Percentiles rank a stretch among this genome's conserved stretches.
Evolutionary conservation across 371 early-diverging fungal genomes (phyloP).

Genomic region (Mucor piriformis): DNA sequence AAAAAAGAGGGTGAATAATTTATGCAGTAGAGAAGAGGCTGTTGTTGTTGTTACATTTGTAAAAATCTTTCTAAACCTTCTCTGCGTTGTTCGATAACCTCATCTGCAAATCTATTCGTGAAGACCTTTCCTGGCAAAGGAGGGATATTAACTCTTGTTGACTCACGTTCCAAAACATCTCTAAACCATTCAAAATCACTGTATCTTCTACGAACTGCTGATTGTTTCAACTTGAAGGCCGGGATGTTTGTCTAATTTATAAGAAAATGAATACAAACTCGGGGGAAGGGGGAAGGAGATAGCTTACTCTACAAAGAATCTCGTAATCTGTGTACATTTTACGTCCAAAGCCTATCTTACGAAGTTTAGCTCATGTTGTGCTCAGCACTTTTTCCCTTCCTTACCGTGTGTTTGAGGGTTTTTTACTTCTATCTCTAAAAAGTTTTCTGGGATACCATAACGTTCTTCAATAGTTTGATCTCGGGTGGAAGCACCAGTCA

Average conservation of each 20-base stretch:
- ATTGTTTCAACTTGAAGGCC: conserved; percentile 87
- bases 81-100: conserved; percentile 91
- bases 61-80: conserved; percentile 93
- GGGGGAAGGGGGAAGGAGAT: too few relatives aligned
- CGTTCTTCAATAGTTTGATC: conserved; percentile 89
- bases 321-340: conserved; percentile 96
- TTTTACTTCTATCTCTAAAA: conserved; percentile 93
- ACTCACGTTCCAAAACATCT: conserved; percentile 91
- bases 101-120: conserved; percentile 92
- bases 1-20: neutral
- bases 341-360: conserved; percentile 66
- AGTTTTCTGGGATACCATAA: conserved; percentile 96
- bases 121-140: conserved; percentile 96
- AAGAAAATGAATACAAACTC: conserved; percentile 7
- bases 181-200: conserved; percentile 98
- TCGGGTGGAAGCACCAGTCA: conserved; percentile 61
- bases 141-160: conserved; percentile 92
- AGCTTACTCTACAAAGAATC: conserved; percentile 88
- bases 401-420: conserved; percentile 89
- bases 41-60: conserved; percentile 74
- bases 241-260: conserved; percentile 98
- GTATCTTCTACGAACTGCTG: conserved; percentile 90
- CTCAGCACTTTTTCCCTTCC: neutral
- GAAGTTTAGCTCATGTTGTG: neutral
- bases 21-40: neutral